phyloP scores from a whole-genome alignment of 805 yeast genomes.

The Candida pini region DNA sequence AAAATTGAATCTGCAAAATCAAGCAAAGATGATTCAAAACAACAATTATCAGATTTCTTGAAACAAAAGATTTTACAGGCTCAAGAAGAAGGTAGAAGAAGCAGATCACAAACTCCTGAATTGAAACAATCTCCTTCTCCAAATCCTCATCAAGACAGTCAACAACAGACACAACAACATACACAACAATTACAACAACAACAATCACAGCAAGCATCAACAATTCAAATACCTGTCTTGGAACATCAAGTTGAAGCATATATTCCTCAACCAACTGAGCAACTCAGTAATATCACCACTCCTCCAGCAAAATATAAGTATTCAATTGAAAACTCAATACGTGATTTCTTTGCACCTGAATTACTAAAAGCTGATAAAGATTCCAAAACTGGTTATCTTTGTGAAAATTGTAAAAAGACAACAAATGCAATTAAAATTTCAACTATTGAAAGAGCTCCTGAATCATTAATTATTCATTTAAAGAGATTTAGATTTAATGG shows the following conservation, averaged over 20 bases:
- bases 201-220: slow-evolving; percentile 2
- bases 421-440: slow-evolving; percentile 76
- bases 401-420: slow-evolving; percentile 76
- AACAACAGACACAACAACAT: slow-evolving; percentile 5
- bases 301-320: slow-evolving; percentile 31
- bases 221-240: slow-evolving; percentile 2
- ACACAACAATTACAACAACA: slow-evolving; percentile 4
- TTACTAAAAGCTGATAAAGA: slow-evolving; percentile 59
- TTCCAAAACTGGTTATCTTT: slow-evolving; percentile 74
- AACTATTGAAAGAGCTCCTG: slow-evolving; percentile 78
- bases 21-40: slow-evolving; percentile 17
- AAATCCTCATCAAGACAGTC: slow-evolving; percentile 1
- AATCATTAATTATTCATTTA: slow-evolving; percentile 78
- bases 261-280: neutral
- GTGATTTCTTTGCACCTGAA: slow-evolving; percentile 82
- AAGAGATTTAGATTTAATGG: slow-evolving; percentile 90
- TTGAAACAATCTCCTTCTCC: slow-evolving; percentile 3
- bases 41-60: slow-evolving; percentile 23
- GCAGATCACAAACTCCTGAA: slow-evolving; percentile 23
- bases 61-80: slow-evolving; percentile 24
- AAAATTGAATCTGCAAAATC: slow-evolving; percentile 25
- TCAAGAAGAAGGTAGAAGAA: slow-evolving; percentile 21
- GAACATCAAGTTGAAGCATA: neutral
- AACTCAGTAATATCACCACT: neutral
- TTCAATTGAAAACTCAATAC: slow-evolving; percentile 68